Base-by-base conservation (phyloP, 2,329 filamentous ascomycete species). In the Metarhizium brunneum region DNA sequence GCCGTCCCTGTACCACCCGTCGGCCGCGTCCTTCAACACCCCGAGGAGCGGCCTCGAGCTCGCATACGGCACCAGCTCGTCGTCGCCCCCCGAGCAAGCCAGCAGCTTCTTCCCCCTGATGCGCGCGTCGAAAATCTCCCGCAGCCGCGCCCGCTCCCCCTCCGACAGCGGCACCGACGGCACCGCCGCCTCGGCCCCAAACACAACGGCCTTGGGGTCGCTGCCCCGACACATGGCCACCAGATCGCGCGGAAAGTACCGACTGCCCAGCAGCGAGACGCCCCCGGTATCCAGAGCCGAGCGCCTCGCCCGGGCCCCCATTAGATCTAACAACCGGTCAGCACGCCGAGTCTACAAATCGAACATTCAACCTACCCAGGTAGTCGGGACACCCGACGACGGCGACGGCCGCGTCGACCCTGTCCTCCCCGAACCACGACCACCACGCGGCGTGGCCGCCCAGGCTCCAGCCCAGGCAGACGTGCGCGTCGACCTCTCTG, bases 321-420 rank as follows among this genome's bases (percentile, higher is more conserved):
- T 87, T 16, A 97, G 69, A 20, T 68, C 79, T 80, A 7, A 38
- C 6, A n/a, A n/a, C n/a, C 6, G 6, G n/a, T 20, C 6, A 42
- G 32, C 36, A 3, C 43, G 2, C 25, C 10, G 35, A 7, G 32
- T 0, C 32, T 1, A 11, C 32, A 8, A 11, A 45, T 18, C 4
- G 6, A 32, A 36, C 32, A 51, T 25, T 25, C 3, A 25, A 25
- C 18, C 20, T 63, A 83, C 88, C 77, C 60, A 85, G 82, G 64
- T 89, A 96, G 70, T 99, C 92, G 1, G 92, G 90, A 69, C 91
- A 96, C 1, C 92, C 94, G 54, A 97, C 88, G 29, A 96, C 80
- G 2, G 88, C 78, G 7, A 95, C 84, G 1, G 82, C 91, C 0
- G 88, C 85, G n/a, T 79, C 85, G 55, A 97, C 81, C 60, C 91